A percentile compares a stretch with the other conserved stretches of the same genome.
phyloP scores from a whole-genome alignment of 495 filamentous ascomycete species.

The Penicillium antarcticum region DNA sequence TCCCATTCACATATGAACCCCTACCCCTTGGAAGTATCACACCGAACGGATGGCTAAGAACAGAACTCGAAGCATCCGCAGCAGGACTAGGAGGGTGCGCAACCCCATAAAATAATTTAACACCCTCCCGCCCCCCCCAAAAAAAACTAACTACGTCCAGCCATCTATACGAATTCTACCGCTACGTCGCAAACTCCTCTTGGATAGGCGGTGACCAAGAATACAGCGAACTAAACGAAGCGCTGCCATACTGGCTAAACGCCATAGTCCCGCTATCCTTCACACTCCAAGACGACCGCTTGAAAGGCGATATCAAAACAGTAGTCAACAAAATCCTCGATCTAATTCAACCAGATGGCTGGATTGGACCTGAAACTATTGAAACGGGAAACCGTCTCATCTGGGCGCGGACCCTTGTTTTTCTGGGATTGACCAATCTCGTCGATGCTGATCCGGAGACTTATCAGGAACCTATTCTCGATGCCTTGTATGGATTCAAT shows the following conservation, averaged over 20 bases:
- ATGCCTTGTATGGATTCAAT: constrained; percentile 33
- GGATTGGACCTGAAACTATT: constrained; percentile 57
- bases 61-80: constrained; percentile 50
- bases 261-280: constrained; percentile 64
- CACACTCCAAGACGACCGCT: constrained; percentile 46
- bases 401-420: constrained; percentile 53
- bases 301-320: constrained; percentile 53
- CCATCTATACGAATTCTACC: constrained; percentile 58
- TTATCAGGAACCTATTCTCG: constrained; percentile 20
- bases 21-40: constrained; percentile 57
- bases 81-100: constrained; percentile 48
- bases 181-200: constrained; percentile 48
- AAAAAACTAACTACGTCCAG: constrained; percentile 12
- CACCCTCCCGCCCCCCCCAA: neutral
- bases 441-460: constrained; percentile 30
- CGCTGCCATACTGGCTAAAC: constrained; percentile 65
- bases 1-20: constrained; percentile 41
- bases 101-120: too few relatives aligned
- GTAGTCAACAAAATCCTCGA: constrained; percentile 49
- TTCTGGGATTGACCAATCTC: constrained; percentile 50
- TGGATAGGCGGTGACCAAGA: constrained; percentile 57
- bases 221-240: constrained; percentile 59
- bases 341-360: constrained; percentile 55
- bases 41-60: constrained; percentile 58
- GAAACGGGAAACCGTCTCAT: constrained; percentile 40